Evolutionary conservation across 2,329 filamentous ascomycete genomes (phyloP).

Genomic region (Monosporascus ibericus): DNA sequence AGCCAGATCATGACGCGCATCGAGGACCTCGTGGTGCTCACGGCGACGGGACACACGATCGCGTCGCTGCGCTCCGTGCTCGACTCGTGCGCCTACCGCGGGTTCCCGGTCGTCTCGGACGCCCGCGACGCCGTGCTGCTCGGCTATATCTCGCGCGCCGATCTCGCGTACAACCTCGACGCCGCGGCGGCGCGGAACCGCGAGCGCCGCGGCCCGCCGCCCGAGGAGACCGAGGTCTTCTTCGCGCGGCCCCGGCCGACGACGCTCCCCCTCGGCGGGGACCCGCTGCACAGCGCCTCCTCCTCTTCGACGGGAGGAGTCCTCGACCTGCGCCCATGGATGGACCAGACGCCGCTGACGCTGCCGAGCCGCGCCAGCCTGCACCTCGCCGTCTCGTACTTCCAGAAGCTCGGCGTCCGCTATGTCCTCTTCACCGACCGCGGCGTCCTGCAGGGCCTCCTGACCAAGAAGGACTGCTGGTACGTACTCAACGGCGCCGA

Average conservation of each 20-base stretch:
- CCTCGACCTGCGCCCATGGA: conserved; percentile 90
- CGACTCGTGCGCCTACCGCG: conserved; percentile 69
- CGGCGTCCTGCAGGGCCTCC: conserved; percentile 72
- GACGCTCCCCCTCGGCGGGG: no score
- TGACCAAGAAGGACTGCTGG: conserved; percentile 98
- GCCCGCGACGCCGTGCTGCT: conserved; percentile 71
- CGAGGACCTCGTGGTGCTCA: conserved; percentile 84
- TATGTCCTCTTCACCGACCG: conserved; percentile 85
- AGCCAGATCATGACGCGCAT: conserved; percentile 86
- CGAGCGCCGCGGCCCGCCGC: conserved; percentile 50
- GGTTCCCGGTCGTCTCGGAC: conserved; percentile 85
- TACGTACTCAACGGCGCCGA: conserved; percentile 78
- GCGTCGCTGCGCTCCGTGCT: conserved; percentile 66
- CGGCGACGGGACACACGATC: conserved; percentile 83
- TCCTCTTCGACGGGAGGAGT: conserved; percentile 20
- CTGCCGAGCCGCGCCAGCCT: conserved; percentile 70
- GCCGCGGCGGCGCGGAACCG: conserved; percentile 33
- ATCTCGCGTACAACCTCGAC: conserved; percentile 75
- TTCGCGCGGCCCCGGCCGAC: conserved; percentile 76
- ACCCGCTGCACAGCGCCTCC: conserved; percentile 23
- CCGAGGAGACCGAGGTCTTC: conserved; percentile 71
- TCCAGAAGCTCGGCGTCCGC: conserved; percentile 85
- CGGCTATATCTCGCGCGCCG: conserved; percentile 89
- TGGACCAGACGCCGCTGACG: conserved; percentile 97
- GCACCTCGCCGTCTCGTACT: conserved; percentile 84